phyloP scores from a whole-genome alignment of 1,284 basidiomycete genomes.

The Boletus albobrunnescens region DNA sequence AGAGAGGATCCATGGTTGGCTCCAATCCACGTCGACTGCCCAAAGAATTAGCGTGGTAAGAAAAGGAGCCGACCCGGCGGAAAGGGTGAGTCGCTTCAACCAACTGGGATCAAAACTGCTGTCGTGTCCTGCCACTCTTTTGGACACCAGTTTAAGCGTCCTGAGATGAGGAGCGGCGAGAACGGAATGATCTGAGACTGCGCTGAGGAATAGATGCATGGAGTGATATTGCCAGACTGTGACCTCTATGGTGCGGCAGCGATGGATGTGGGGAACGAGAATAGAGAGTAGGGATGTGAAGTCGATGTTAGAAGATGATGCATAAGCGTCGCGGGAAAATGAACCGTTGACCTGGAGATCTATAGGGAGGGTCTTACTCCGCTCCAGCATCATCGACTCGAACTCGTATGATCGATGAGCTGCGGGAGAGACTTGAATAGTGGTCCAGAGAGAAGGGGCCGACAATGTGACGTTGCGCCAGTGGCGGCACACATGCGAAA shows the following conservation, averaged over 20 bases:
- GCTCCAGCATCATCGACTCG: too few relatives aligned
- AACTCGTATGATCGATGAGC: too few relatives aligned
- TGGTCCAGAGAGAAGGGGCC: too few relatives aligned
- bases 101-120: too few relatives aligned
- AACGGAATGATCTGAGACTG: not conserved
- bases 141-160: not conserved
- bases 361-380: too few relatives aligned
- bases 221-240: not conserved
- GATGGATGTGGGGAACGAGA: not conserved
- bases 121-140: not conserved
- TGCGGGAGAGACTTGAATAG: too few relatives aligned
- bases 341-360: too few relatives aligned
- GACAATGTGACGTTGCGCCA: too few relatives aligned
- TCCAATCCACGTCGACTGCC: not conserved
- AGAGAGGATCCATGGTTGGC: not conserved
- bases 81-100: not conserved
- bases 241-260: not conserved
- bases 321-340: too few relatives aligned
- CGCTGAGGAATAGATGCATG: not conserved
- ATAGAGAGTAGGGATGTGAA: not conserved
- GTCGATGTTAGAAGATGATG: too few relatives aligned
- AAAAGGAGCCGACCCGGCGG: not conserved
- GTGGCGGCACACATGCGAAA: too few relatives aligned
- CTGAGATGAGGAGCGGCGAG: not conserved
- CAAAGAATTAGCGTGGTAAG: not conserved